These are phyloP conservation scores for Dioscorea cayenensis DNA, from an alignment of 116 monocot species.

Conservation along the genomic window DNA sequence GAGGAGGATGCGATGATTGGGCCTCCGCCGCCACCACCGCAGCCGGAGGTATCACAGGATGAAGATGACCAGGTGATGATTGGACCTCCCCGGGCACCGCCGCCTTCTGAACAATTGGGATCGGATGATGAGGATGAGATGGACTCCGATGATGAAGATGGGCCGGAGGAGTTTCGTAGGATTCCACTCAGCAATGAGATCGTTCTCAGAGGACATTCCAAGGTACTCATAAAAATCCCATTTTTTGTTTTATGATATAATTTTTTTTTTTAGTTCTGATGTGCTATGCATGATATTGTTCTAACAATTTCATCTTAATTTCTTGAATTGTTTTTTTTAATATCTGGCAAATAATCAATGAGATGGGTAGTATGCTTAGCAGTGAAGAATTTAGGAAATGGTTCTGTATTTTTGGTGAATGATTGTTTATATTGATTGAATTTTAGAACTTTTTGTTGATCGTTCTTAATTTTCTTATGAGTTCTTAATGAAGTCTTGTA, in stretches of 20 bases:
- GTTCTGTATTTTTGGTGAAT: no score
- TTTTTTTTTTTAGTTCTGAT: not conserved
- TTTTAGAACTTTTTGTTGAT: not conserved
- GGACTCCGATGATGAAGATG: constrained; percentile 18
- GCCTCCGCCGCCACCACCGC: constrained; percentile 38
- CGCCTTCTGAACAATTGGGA: constrained; percentile 9
- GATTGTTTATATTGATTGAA: not conserved
- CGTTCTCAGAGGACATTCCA: constrained; percentile 79
- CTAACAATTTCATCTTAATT: not conserved
- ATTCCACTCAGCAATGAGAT: constrained; percentile 90
- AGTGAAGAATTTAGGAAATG: no score
- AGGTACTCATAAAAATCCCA: constrained; percentile 29
- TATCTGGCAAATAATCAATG: not conserved
- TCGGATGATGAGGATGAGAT: constrained; percentile 27
- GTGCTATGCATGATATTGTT: no score
- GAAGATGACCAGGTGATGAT: constrained; percentile 30
- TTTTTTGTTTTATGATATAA: not conserved
- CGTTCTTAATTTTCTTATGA: no score
- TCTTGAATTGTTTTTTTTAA: not conserved
- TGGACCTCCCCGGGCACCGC: constrained; percentile 23
- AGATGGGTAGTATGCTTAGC: no score
- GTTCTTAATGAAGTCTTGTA: not conserved
- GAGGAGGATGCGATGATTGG: constrained; percentile 37
- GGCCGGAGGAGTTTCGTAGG: constrained; percentile 25
- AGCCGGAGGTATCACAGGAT: constrained; percentile 6